Evolutionary conservation across 2,329 filamentous ascomycete genomes (phyloP), one percentile per base, ranked within the genome.

Genomic region (Beauveria asiatica): DNA sequence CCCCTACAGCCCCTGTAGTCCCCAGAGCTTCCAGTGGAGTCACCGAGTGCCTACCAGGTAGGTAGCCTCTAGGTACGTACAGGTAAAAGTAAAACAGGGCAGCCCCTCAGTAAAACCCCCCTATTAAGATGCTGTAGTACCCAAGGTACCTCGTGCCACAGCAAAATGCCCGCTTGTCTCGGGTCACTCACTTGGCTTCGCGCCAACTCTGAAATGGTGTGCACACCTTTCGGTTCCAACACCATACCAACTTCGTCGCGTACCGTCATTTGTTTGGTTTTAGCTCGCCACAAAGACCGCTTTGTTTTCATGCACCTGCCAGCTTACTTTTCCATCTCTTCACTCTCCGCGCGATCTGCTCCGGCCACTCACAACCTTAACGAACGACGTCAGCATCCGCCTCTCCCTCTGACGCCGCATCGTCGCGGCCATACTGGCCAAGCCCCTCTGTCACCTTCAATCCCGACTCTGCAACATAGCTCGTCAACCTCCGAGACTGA

Each of bases 261-360:
- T 42, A 37, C 44, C 19, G 33, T 57, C 21, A 41, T 58, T 37
- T 50, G 45, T 58, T 51, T 58, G 37, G 37, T 23, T 23, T 50
- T 44, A 44, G 27, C 27, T 33, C 21, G 45, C 19, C 30, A 42
- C 42, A 58, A 50, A 44, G 50, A 48, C 30, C 46, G 21, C 23
- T 11, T 16, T 46, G 23, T 25, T 50, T 57, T 48, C 55, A 58
- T 58, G 55, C 45, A 59, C 57, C 37, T 59, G n/a, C 57, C 57
- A 46, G 49, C 57, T 17, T 59, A 59, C 57, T 9, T 58, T 23
- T 41, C 52, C 56, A 3, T 49, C 23, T n/a, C 57, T 45, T 52
- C 57, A 45, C 19, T 59, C 8, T 59, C 57, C n/a, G 10, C 57
- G 25, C 57, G 49, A 52, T n/a, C 57, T 17, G 25, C 48, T 11